Evolutionary conservation across 1,139 yeast genomes (phyloP).

Genomic region (Williopsis jadinii): DNA sequence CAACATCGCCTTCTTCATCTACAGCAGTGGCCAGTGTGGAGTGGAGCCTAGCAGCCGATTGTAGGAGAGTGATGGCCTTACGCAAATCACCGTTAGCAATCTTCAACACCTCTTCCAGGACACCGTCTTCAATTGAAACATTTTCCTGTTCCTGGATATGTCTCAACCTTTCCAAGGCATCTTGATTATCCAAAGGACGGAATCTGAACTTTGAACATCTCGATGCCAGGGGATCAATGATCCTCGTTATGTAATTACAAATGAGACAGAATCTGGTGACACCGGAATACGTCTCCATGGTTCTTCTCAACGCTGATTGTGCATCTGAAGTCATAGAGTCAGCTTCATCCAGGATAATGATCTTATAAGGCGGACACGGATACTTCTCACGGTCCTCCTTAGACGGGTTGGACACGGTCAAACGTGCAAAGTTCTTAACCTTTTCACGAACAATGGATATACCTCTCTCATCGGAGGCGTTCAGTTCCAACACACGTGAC

Average conservation of each 20-base stretch:
- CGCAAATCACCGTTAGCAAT: constrained; percentile 87
- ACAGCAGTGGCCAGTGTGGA: constrained; percentile 16
- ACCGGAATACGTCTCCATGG: constrained; percentile 90
- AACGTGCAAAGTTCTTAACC: constrained; percentile 84
- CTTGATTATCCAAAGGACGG: constrained; percentile 62
- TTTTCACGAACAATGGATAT: constrained; percentile 88
- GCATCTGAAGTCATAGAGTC: constrained; percentile 99
- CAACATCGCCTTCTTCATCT: constrained; percentile 29
- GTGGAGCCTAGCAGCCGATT: constrained; percentile 71
- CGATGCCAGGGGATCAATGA: constrained; percentile 93
- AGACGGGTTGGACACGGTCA: constrained; percentile 77
- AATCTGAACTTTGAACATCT: constrained; percentile 94
- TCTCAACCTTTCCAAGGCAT: constrained; percentile 62
- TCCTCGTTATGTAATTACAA: constrained; percentile 93
- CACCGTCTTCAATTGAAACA: constrained; percentile 41
- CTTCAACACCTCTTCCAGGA: constrained; percentile 52
- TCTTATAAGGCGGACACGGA: constrained; percentile 94
- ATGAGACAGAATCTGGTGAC: constrained; percentile 91
- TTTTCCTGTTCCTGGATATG: constrained; percentile 46
- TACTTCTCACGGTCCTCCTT: constrained; percentile 59
- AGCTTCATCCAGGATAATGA: constrained; percentile 84
- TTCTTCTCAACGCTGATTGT: constrained; percentile 88
- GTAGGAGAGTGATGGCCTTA: constrained; percentile 85
- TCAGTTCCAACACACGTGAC: constrained; percentile 78
- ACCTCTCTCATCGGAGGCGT: constrained; percentile 96